Percentiles rank a stretch among this genome's conserved stretches.
These are phyloP conservation scores for Lachnellula suecica DNA, from an alignment of 2,329 filamentous ascomycete genomes.

Conservation along the genomic window DNA sequence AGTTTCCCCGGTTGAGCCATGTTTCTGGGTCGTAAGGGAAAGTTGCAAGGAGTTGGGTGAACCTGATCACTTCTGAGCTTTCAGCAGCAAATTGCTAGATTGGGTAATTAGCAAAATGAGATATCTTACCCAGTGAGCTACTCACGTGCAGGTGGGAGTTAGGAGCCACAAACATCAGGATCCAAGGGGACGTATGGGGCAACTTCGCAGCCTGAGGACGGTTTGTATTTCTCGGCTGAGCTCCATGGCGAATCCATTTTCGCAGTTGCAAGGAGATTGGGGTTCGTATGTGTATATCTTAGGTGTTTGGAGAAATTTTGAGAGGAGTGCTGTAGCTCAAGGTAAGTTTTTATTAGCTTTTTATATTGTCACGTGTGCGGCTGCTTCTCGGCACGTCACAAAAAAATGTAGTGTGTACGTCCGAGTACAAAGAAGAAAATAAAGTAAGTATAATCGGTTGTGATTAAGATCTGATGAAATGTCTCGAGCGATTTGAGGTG, in stretches of 20 bases:
- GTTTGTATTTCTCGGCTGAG: conserved; percentile 14
- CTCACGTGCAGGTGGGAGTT: conserved; percentile 1
- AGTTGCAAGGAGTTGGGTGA: conserved; percentile 20
- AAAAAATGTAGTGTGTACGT: no score
- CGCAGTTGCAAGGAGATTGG: not conserved
- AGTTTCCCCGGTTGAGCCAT: conserved; percentile 27
- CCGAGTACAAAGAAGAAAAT: no score
- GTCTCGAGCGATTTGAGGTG: no score
- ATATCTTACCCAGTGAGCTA: conserved; percentile 1
- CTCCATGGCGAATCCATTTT: conserved; percentile 23
- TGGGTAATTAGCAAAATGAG: conserved; percentile 11
- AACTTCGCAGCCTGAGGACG: conserved; percentile 26
- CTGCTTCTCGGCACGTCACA: no score
- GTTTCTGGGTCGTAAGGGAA: conserved; percentile 28
- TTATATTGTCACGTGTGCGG: not conserved
- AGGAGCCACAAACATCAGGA: conserved; percentile 22
- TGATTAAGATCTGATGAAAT: no score
- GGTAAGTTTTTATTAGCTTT: not conserved
- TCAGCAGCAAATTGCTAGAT: conserved; percentile 21
- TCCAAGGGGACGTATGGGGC: conserved; percentile 18
- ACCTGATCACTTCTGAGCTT: conserved; percentile 15
- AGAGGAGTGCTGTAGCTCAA: not conserved
- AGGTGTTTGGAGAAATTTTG: not conserved
- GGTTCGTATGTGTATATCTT: no score
- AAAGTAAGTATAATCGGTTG: no score